These are phyloP conservation scores for Mallotus japonicus DNA, from an alignment of 441 rosid genomes.

Conservation along the genomic window DNA sequence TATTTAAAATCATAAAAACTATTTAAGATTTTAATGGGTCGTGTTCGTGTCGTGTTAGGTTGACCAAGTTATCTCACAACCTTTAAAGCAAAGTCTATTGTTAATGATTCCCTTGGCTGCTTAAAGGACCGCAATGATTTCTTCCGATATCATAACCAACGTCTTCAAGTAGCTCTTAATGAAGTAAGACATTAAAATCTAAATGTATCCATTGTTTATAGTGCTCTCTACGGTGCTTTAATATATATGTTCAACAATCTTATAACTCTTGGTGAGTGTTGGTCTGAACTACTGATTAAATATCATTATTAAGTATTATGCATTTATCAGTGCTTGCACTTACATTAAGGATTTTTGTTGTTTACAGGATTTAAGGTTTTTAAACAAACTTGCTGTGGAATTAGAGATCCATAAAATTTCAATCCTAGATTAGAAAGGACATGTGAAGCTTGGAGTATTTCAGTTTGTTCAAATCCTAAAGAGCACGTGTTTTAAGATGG, in stretches of 20 bases:
- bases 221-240: constrained; percentile 7
- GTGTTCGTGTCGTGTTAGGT: constrained; percentile 23
- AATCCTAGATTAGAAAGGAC: no score
- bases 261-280: constrained; percentile 10
- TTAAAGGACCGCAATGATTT: constrained; percentile 14
- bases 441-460: no score
- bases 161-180: constrained; percentile 8
- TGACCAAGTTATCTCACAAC: not conserved
- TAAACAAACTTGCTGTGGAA: no score
- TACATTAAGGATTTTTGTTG: no score
- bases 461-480: no score
- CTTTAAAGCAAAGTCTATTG: not conserved
- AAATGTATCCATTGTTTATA: constrained; percentile 1
- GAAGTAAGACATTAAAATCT: not conserved
- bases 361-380: no score
- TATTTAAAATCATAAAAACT: no score
- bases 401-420: no score
- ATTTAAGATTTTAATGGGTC: no score
- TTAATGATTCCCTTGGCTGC: constrained; percentile 13
- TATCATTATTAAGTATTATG: no score
- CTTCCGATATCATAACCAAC: not conserved
- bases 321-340: no score
- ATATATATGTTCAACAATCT: constrained; percentile 1
- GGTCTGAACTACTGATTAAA: constrained; percentile 19
- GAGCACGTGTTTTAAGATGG: no score